Evolutionary conservation across 352 stramenopile genomes (phyloP).

Genomic region (Phytophthora constricta): DNA sequence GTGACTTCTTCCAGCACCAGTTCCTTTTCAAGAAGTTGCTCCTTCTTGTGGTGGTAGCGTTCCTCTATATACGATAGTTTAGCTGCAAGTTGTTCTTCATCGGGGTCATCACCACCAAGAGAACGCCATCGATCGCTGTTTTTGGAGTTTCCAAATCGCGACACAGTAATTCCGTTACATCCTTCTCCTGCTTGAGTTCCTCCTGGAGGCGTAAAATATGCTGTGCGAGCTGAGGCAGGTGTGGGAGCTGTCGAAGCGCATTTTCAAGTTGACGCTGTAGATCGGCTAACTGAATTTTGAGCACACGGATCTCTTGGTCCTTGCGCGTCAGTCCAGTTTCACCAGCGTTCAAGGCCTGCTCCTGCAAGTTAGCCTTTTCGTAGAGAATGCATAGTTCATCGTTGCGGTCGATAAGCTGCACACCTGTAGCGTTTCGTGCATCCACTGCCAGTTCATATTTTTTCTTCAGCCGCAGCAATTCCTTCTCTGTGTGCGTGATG

Average conservation of each 20-base stretch:
- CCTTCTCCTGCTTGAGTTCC: slow-evolving; percentile 85
- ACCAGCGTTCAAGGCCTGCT: slow-evolving; percentile 82
- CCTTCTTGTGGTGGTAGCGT: slow-evolving; percentile 91
- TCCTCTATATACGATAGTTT: slow-evolving; percentile 90
- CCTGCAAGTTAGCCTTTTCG: slow-evolving; percentile 92
- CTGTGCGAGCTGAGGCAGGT: slow-evolving; percentile 82
- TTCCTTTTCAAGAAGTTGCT: slow-evolving; percentile 94
- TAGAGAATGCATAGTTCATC: slow-evolving; percentile 96
- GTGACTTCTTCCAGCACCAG: slow-evolving; percentile 95
- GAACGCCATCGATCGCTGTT: slow-evolving; percentile 89
- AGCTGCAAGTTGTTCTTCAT: slow-evolving; percentile 86
- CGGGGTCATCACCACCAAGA: slow-evolving; percentile 89
- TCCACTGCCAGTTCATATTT: slow-evolving; percentile 91
- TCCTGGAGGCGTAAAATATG: slow-evolving; percentile 82
- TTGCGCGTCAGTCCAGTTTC: slow-evolving; percentile 82
- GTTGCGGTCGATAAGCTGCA: slow-evolving; percentile 95
- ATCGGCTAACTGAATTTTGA: slow-evolving; percentile 85
- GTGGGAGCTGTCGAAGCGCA: slow-evolving; percentile 71
- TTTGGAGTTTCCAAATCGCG: slow-evolving; percentile 92
- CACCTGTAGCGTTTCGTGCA: slow-evolving; percentile 86
- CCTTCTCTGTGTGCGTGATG: slow-evolving; percentile 91
- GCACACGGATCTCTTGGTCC: slow-evolving; percentile 80
- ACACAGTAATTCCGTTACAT: slow-evolving; percentile 90
- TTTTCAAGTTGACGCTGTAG: slow-evolving; percentile 87
- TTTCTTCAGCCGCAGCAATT: slow-evolving; percentile 93